Evolutionary conservation across 2,329 filamentous ascomycete species (phyloP).

Genomic region (Calonectria honghensis): DNA sequence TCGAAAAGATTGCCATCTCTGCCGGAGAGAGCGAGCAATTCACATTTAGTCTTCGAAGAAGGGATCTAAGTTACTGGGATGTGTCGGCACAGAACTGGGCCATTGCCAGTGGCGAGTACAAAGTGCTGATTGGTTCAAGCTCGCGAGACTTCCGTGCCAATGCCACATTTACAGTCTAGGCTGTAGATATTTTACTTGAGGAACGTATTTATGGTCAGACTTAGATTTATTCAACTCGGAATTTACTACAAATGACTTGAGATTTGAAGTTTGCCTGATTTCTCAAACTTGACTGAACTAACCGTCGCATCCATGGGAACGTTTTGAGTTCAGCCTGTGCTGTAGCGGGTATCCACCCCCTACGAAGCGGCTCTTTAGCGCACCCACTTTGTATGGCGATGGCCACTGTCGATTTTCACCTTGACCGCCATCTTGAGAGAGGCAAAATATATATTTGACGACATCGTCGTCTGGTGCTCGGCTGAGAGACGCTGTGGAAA

Average conservation of each 20-base stretch:
- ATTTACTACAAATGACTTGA: not conserved
- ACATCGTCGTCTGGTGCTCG: no score
- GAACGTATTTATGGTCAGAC: not conserved
- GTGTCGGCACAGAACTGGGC: conserved; percentile 24
- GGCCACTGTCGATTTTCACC: not conserved
- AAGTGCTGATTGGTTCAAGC: conserved; percentile 5
- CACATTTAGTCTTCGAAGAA: not conserved
- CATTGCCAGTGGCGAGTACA: conserved; percentile 24
- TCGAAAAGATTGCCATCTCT: conserved; percentile 69
- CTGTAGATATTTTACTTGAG: not conserved
- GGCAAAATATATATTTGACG: no score
- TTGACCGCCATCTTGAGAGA: no score
- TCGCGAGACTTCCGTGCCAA: conserved; percentile 16
- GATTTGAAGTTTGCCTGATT: not conserved
- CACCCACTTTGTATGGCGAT: not conserved
- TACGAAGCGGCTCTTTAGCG: no score
- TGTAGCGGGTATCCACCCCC: no score
- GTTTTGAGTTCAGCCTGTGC: no score
- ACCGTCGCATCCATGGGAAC: not conserved
- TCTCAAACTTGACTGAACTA: not conserved
- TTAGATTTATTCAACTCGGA: not conserved
- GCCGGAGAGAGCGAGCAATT: not conserved
- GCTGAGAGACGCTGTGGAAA: no score
- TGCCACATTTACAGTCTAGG: not conserved
- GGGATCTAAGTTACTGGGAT: conserved; percentile 29